Evolutionary conservation across 805 yeast species (phyloP).

Genomic region (Cyberlindnera maclurae): DNA sequence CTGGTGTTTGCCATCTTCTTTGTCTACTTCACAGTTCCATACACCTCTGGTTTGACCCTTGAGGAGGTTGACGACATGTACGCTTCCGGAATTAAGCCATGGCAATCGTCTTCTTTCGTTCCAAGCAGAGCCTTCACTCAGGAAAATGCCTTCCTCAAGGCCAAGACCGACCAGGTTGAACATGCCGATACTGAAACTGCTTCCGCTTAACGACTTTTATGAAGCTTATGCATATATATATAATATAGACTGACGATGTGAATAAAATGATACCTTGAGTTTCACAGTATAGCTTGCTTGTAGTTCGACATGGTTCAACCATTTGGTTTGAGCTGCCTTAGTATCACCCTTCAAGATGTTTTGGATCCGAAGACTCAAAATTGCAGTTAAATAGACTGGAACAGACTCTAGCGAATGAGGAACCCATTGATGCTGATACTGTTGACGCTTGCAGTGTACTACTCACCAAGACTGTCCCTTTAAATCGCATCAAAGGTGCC

Average conservation of each 20-base stretch:
- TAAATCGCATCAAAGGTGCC: too few relatives aligned
- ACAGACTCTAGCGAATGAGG: too few relatives aligned
- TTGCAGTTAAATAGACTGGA: too few relatives aligned
- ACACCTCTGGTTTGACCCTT: constrained; percentile 74
- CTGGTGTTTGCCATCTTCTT: constrained; percentile 53
- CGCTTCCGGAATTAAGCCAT: constrained; percentile 34
- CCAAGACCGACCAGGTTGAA: constrained; percentile 13
- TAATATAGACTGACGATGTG: neutral
- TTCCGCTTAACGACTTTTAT: constrained; percentile 1
- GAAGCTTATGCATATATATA: neutral
- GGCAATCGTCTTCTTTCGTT: constrained; percentile 45
- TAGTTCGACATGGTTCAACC: too few relatives aligned
- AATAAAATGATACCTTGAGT: neutral
- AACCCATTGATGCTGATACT: too few relatives aligned
- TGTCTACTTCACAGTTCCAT: constrained; percentile 66
- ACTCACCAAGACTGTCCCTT: too few relatives aligned
- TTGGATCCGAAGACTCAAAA: too few relatives aligned
- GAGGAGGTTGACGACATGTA: constrained; percentile 75
- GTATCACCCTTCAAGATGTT: too few relatives aligned
- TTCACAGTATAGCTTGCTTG: too few relatives aligned
- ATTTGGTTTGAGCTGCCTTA: too few relatives aligned
- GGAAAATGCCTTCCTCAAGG: constrained; percentile 20
- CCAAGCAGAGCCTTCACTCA: constrained; percentile 33
- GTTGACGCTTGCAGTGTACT: too few relatives aligned
- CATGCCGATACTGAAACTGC: constrained; percentile 7